Conservation (phyloP, 306 rosid species). For the Lathyrus oleraceus region DNA sequence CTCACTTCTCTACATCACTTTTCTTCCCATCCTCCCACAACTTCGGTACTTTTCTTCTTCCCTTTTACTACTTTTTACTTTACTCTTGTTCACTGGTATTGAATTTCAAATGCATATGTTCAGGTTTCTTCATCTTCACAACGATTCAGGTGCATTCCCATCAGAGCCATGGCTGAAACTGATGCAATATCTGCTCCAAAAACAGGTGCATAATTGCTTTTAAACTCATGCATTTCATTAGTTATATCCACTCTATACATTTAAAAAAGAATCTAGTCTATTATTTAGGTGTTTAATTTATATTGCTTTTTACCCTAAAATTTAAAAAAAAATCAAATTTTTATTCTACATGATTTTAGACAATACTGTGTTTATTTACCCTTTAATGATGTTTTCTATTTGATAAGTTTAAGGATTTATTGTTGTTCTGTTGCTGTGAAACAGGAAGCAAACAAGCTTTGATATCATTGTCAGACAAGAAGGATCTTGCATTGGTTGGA, state of each 20-base stretch:
- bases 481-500: slow-evolving; percentile 73
- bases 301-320: neutral
- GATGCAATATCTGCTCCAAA: slow-evolving; percentile 36
- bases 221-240: too few species aligned
- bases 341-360: slow-evolving; percentile 9
- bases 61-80: neutral
- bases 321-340: neutral
- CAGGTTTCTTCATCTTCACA: slow-evolving; percentile 39
- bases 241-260: too few species aligned
- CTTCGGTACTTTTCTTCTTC: slow-evolving; percentile 28
- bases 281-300: neutral
- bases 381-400: slow-evolving; percentile 12
- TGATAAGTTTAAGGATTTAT: neutral
- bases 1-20: neutral
- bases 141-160: slow-evolving; percentile 37
- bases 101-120: slow-evolving; percentile 28
- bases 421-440: slow-evolving; percentile 28
- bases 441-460: slow-evolving; percentile 78
- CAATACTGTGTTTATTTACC: neutral
- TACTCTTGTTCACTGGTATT: neutral
- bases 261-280: too few species aligned
- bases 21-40: slow-evolving; percentile 30
- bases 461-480: slow-evolving; percentile 90
- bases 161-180: slow-evolving; percentile 67
- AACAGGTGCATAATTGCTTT: too few species aligned